phyloP scores from a whole-genome alignment of 306 rosid species.

The Gillenia trifoliata region DNA sequence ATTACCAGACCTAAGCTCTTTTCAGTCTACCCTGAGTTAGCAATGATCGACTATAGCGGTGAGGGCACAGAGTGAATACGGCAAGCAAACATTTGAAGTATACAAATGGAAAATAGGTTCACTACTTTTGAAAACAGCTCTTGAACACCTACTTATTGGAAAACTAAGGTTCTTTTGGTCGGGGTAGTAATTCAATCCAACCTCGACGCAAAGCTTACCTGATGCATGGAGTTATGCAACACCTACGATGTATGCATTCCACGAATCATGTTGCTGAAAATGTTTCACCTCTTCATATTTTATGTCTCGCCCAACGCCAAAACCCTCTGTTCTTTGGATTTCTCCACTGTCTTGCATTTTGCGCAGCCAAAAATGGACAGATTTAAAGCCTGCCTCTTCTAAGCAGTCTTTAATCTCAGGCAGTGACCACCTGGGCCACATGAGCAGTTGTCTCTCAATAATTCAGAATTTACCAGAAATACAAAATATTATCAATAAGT shows the following conservation, averaged over 20 bases:
- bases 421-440: slow-evolving; percentile 72
- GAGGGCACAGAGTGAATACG: too few relatives aligned
- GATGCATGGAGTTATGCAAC: slow-evolving; percentile 44
- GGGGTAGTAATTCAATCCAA: neutral
- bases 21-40: too few relatives aligned
- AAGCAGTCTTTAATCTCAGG: slow-evolving; percentile 91
- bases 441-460: slow-evolving; percentile 15
- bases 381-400: slow-evolving; percentile 78
- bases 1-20: too few relatives aligned
- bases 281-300: slow-evolving; percentile 70
- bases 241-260: slow-evolving; percentile 93
- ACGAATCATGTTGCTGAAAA: slow-evolving; percentile 76
- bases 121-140: too few relatives aligned
- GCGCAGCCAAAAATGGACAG: slow-evolving; percentile 80
- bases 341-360: slow-evolving; percentile 71
- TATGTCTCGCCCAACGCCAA: slow-evolving; percentile 58
- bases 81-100: too few relatives aligned
- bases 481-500: neutral
- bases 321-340: slow-evolving; percentile 50
- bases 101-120: too few relatives aligned
- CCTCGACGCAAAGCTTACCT: neutral
- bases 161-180: too few relatives aligned
- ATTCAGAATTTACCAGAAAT: slow-evolving; percentile 22
- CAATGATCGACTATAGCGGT: too few relatives aligned
- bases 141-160: too few relatives aligned